Percentiles rank a stretch among this genome's conserved stretches.
phyloP scores from a whole-genome alignment of 2,329 filamentous ascomycete species.

The Aspergillus sp. region DNA sequence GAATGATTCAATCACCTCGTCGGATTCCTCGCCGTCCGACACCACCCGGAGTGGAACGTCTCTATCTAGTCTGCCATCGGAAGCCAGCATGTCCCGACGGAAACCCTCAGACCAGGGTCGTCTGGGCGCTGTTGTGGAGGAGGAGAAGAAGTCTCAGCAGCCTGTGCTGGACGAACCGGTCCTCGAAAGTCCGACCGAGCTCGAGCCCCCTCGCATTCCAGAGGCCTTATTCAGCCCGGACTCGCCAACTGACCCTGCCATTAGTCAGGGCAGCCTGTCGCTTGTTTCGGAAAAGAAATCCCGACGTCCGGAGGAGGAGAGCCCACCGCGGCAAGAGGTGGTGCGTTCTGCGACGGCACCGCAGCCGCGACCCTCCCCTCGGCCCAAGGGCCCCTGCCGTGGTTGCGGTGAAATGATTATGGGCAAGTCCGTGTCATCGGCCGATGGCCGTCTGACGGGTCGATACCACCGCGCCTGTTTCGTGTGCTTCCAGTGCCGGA shows the following conservation, averaged over 20 bases:
- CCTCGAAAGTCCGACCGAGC: slow-evolving; percentile 25
- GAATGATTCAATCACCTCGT: slow-evolving; percentile 67
- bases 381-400: slow-evolving; percentile 74
- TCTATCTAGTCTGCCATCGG: slow-evolving; percentile 59
- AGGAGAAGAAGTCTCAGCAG: slow-evolving; percentile 47
- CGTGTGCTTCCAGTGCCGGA: slow-evolving; percentile 79
- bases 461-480: slow-evolving; percentile 96
- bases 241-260: slow-evolving; percentile 52
- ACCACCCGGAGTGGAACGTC: slow-evolving; percentile 63
- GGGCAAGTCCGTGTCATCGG: slow-evolving; percentile 91
- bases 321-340: slow-evolving; percentile 8
- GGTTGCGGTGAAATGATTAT: slow-evolving; percentile 76
- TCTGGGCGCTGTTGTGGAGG: slow-evolving; percentile 58
- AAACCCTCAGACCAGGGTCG: slow-evolving; percentile 41
- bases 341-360: slow-evolving; percentile 31
- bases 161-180: slow-evolving; percentile 40
- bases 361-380: slow-evolving; percentile 45
- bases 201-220: slow-evolving; percentile 35
- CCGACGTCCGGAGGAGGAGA: slow-evolving; percentile 5
- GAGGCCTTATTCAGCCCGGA: slow-evolving; percentile 42
- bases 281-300: slow-evolving; percentile 30
- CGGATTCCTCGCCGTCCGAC: slow-evolving; percentile 63
- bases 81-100: slow-evolving; percentile 31
- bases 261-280: slow-evolving; percentile 44
- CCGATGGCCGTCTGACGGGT: slow-evolving; percentile 86